Evolutionary conservation across 2,329 filamentous ascomycete species (phyloP), one percentile per base, ranked within the genome.

Genomic region (Scortechinia acanthostroma): DNA sequence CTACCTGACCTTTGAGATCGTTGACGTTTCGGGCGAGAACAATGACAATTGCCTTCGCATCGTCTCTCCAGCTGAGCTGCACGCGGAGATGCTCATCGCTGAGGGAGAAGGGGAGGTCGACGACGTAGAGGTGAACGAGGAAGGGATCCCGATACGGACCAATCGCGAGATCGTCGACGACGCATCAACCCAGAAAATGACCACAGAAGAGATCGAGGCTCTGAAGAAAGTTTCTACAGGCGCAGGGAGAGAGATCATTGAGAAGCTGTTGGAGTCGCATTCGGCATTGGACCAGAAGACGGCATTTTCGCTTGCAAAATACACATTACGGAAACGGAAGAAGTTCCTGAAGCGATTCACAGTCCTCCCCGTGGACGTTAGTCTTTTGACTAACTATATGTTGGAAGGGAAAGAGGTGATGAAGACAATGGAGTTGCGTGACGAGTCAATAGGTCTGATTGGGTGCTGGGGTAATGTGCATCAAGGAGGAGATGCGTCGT

Each of bases 221-320:
- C 17, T 40, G 10, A 40, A 40, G 35, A 40, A 40, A 10, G 35
- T 6, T 6, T 40, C 35, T 6, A 40, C 13, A 6, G 35, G 17
- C 35, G 35, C 35, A 6, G 35, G 35, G 6, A 10, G 17, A 40
- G 35, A 40, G 6, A 40, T 40, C 17, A 40, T 40, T 19, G 35
- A 13, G 17, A 40, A 40, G 17, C 10, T 40, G 10, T 17, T 40
- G 13, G 35, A 40, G 20, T 40, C 35, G 10, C 35, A 40, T 17
- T 40, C 35, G 10, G 35, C 10, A 6, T 6, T 40, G 10, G 35
- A 40, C 17, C 35, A 40, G 35, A 40, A 40, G 17, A 40, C 35
- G 6, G 35, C 35, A 40, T 40, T 40, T 19, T 40, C 35, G 35
- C 17, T 40, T 6, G 35, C 35, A 19, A 40, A 40, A 19, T 40